Evolutionary conservation across 1,139 yeast genomes (phyloP), one percentile per base, ranked within the genome.

Genomic region (Geotrichum australiense): DNA sequence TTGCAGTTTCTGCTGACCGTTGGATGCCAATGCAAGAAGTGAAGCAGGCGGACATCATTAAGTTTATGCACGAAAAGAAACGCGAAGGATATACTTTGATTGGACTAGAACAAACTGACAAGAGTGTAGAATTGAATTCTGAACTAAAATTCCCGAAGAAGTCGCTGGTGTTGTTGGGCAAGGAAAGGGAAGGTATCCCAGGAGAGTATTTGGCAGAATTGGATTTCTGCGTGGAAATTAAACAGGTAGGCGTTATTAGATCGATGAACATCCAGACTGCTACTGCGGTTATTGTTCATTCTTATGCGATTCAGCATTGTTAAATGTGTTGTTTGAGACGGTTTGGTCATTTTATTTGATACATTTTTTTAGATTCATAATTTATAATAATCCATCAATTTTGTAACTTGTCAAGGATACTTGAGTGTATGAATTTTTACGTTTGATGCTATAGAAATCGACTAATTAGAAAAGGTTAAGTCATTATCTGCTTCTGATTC

Each of bases 221-320:
- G 27, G 96, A 89, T 58, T 68, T 80, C 54, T 87, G 96, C 59
- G 78, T 89, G 22, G 96, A 87, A 56, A 89, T 89, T 54, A 84
- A 86, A 56, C 97, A 89, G 58, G 82, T 79, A 26, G 97, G 97
- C 10, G 89, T 87, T 16, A 78, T 89, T 35, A 71, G 97, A 52
- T 85, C 95, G 2, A 87, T 89, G 97, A 89, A 89, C 57, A 87
- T 89, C 49, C 97, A 89, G 64, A 89, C 97, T 0, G 97, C 96
- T 1, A 80, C 96, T 0, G 96, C 97, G 0, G 87, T 89, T 22
- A 76, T 87, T 32, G 95, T 85, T 3, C 94, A 89, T 59, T 93
- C 96, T 0, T 89, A 89, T 56, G 78, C 95, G 1, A 67, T 77
- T 10, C 94, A 86, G 57, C 87, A 84, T 57, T 61, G 66, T 46